Evolutionary conservation across 2,329 filamentous ascomycete species (phyloP).

Genomic region (Diaporthe sp.): DNA sequence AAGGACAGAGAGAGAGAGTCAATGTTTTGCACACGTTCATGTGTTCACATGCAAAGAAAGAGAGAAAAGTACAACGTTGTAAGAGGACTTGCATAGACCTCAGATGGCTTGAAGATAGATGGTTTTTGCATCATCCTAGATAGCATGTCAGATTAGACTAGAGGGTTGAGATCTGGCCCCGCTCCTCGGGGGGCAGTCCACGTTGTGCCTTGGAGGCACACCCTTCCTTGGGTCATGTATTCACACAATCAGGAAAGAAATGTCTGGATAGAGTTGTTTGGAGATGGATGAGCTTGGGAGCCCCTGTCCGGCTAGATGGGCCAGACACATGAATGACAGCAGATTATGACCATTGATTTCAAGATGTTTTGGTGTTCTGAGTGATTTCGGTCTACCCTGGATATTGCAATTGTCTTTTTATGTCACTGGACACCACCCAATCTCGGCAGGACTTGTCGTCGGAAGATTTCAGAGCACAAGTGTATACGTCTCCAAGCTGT

Average conservation of each 20-base stretch:
- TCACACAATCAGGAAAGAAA: conserved; percentile 1
- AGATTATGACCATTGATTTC: background rate
- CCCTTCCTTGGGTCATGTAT: conserved; percentile 11
- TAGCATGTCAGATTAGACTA: conserved; percentile 16
- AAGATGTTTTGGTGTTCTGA: background rate
- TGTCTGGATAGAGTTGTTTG: conserved; percentile 18
- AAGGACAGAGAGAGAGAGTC: background rate
- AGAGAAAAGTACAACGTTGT: conserved; percentile 6
- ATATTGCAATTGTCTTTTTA: background rate
- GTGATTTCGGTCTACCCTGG: background rate
- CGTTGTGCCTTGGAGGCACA: background rate
- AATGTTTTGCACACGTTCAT: background rate
- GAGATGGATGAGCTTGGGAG: background rate
- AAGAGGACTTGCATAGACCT: conserved; percentile 29
- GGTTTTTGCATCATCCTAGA: conserved; percentile 27
- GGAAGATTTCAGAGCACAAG: background rate
- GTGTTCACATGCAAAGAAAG: background rate
- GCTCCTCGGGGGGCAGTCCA: background rate
- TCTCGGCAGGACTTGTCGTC: background rate
- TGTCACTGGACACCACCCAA: background rate
- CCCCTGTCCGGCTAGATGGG: background rate
- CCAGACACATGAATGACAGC: background rate
- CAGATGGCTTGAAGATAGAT: conserved; percentile 30
- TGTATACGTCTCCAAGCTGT: background rate
- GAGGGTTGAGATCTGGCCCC: background rate